Base-by-base conservation (phyloP, 306 rosid genomes). In the Gastrolobium villosum region DNA sequence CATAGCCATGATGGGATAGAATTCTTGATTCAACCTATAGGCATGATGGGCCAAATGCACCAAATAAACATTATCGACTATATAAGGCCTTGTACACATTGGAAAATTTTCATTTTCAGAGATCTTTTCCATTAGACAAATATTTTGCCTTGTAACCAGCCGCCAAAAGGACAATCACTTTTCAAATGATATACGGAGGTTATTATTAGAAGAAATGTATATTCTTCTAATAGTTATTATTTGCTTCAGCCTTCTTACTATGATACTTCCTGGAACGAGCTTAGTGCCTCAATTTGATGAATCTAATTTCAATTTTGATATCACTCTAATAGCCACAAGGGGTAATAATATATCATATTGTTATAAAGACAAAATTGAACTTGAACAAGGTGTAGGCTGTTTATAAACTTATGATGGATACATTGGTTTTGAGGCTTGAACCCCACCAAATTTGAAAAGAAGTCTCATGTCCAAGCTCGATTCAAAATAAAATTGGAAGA, bases 341-440 rank as follows among this genome's bases (percentile, higher is more conserved):
- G 13, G 54, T 5, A 48, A 11, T 28, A 26, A 31, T 31, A 57
- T 10, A 57, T 30, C 10, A 6, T 9, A 6, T 0, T 26, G 6
- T 41, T 37, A 13, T 7, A 55, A 55, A 56, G 40, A 72, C 14
- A 39, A 2, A 10, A 55, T 7, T 55, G 13, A n/a, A 8, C 35
- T 5, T 73, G 20, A 43, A 56, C 55, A 55, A 50, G 64, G 49
- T 26, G 10, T 6, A 36, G 11, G 34, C 13, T 52, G 50, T 9
- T 20, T 14, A 50, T 14, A n/a, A 31, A 41, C 7, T 55, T 28
- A 41, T 28, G 15, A 55, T 40, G 32, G 32, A 13, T 55, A 30
- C 35, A 46, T 69, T 37, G 63, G 35, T 36, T 68, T 41, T 44
- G 65, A 50, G 78, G 39, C 37, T n/a, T 41, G 46, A 65, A 76